phyloP scores from a whole-genome alignment of 140 eudicot species.

The Stevia rebaudiana region DNA sequence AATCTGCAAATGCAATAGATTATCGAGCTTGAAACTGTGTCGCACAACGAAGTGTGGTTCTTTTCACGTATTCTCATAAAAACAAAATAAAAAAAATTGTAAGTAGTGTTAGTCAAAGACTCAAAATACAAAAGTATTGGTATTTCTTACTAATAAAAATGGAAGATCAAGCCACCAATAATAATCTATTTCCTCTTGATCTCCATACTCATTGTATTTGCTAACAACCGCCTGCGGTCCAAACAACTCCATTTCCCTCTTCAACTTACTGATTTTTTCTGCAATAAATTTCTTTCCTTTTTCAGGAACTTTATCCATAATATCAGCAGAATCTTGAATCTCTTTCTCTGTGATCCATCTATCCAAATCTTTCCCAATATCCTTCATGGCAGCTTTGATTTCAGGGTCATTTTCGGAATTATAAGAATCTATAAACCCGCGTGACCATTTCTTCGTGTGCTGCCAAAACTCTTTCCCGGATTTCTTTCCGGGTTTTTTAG shows the following conservation, averaged over 20 bases:
- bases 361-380: constrained; percentile 88
- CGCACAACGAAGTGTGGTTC: background rate
- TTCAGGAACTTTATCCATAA: constrained; percentile 66
- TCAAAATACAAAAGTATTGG: background rate
- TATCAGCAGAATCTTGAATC: constrained; percentile 66
- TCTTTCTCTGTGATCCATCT: constrained; percentile 93
- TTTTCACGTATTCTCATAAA: background rate
- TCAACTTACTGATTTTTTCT: constrained; percentile 61
- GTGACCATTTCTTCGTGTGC: constrained; percentile 96
- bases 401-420: constrained; percentile 92
- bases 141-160: constrained; percentile 44
- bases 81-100: background rate
- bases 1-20: background rate
- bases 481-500: constrained; percentile 68
- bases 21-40: background rate
- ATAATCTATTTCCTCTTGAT: constrained; percentile 78
- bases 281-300: constrained; percentile 48
- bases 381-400: constrained; percentile 79
- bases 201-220: constrained; percentile 85
- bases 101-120: background rate
- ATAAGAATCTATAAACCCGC: constrained; percentile 71
- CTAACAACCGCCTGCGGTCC: constrained; percentile 93
- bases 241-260: constrained; percentile 79
- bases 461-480: constrained; percentile 87
- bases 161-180: constrained; percentile 99